Conservation (phyloP, 345 rosid genomes). For the Abelmoschus esculentus region DNA sequence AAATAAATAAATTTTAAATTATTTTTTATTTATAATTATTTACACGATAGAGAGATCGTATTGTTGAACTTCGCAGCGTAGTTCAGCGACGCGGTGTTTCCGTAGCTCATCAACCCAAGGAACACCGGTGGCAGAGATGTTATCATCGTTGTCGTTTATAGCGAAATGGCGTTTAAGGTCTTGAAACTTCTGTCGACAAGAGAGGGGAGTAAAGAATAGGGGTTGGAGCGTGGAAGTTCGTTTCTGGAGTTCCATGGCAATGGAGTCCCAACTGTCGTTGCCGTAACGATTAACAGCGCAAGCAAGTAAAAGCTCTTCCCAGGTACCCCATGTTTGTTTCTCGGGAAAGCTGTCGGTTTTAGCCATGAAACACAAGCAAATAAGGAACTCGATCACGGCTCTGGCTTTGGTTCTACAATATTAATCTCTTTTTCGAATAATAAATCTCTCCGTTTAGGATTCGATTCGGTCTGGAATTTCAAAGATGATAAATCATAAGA, state of each 20-base stretch:
- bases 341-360: background rate
- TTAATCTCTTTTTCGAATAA: too few species aligned
- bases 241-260: slow-evolving; percentile 54
- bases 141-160: slow-evolving; percentile 9
- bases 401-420: too few species aligned
- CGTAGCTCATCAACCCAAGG: slow-evolving; percentile 51
- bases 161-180: slow-evolving; percentile 62
- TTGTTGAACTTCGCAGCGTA: slow-evolving; percentile 52
- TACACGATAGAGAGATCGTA: slow-evolving; percentile 31
- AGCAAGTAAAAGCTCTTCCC: slow-evolving; percentile 75
- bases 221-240: slow-evolving; percentile 23
- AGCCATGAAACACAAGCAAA: background rate
- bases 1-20: background rate
- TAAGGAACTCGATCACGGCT: too few species aligned
- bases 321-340: slow-evolving; percentile 56
- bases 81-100: slow-evolving; percentile 58
- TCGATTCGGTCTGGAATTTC: too few species aligned
- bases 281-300: slow-evolving; percentile 86
- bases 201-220: slow-evolving; percentile 33
- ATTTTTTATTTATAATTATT: slow-evolving; percentile 10
- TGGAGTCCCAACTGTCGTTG: slow-evolving; percentile 61
- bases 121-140: slow-evolving; percentile 6
- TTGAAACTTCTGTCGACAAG: slow-evolving; percentile 51
- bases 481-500: too few species aligned
- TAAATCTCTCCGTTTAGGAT: too few species aligned